A percentile compares a stretch with the other conserved stretches of the same genome.
These are phyloP conservation scores for Athelia psychrophila DNA, from an alignment of 1,284 basidiomycete genomes.

Conservation along the genomic window DNA sequence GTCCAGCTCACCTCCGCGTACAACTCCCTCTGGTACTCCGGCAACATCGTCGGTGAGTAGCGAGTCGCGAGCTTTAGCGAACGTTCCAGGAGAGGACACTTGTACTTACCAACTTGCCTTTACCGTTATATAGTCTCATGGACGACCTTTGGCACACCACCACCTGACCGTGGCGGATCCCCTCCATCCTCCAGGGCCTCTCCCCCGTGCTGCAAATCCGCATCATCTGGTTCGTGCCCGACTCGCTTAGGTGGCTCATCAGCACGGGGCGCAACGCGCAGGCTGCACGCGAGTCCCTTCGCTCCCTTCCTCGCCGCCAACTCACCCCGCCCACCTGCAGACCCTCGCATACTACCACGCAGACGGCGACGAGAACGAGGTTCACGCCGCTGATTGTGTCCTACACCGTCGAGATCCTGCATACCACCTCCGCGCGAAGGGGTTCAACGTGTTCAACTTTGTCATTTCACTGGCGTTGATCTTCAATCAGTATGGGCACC, in stretches of 20 bases:
- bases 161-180: slow-evolving; percentile 76
- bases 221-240: slow-evolving; percentile 61
- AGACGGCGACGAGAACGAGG: slow-evolving; percentile 63
- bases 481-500: slow-evolving; percentile 83
- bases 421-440: slow-evolving; percentile 72
- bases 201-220: slow-evolving; percentile 60
- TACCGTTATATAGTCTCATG: slow-evolving; percentile 49
- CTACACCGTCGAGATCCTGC: slow-evolving; percentile 75
- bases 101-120: background rate
- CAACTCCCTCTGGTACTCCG: slow-evolving; percentile 81
- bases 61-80: background rate
- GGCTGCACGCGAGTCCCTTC: too few relatives aligned
- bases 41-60: slow-evolving; percentile 60
- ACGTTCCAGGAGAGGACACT: background rate
- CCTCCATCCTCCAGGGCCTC: slow-evolving; percentile 63
- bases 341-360: slow-evolving; percentile 75
- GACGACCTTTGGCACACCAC: slow-evolving; percentile 67
- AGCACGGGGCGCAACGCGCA: slow-evolving; percentile 61
- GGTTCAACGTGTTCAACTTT: slow-evolving; percentile 72
- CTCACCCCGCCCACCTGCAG: too few relatives aligned
- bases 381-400: slow-evolving; percentile 74
- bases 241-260: slow-evolving; percentile 71
- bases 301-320: too few relatives aligned
- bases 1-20: slow-evolving; percentile 69
- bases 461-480: slow-evolving; percentile 63